A percentile compares a stretch with the other conserved stretches of the same genome.
Evolutionary conservation across 2,329 filamentous ascomycete genomes (phyloP).

Genomic region (Paracoccidioides lutzii): DNA sequence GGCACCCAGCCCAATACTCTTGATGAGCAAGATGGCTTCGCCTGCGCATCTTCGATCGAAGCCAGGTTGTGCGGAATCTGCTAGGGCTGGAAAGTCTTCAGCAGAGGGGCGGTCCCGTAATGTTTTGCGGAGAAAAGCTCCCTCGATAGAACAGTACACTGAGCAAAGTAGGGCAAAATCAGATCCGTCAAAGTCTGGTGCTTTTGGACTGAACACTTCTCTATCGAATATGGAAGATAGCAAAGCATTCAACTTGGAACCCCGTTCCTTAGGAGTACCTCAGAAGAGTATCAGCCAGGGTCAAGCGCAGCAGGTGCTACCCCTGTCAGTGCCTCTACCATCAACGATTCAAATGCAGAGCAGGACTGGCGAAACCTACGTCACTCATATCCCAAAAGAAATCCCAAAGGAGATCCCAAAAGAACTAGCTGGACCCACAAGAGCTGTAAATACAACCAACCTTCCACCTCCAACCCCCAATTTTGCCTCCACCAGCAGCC

Average conservation of each 20-base stretch:
- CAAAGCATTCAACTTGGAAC: neutral
- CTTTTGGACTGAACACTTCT: conserved; percentile 7
- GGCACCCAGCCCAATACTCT: neutral
- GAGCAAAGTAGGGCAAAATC: conserved; percentile 4
- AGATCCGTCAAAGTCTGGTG: neutral
- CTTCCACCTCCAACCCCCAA: conserved; percentile 28
- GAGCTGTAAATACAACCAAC: conserved; percentile 22
- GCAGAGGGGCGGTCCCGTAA: conserved; percentile 23
- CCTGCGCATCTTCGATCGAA: neutral
- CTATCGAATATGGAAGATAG: neutral
- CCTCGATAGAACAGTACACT: conserved; percentile 27
- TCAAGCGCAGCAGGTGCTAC: conserved; percentile 5
- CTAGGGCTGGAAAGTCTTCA: conserved; percentile 5
- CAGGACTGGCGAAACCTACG: conserved; percentile 10
- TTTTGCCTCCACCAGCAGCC: conserved; percentile 28
- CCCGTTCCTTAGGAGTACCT: neutral
- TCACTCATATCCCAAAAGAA: conserved; percentile 21
- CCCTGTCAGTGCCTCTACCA: conserved; percentile 9
- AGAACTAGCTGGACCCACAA: conserved; percentile 28
- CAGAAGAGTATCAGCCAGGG: neutral
- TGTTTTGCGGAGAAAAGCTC: conserved; percentile 30
- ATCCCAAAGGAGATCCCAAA: too few species aligned
- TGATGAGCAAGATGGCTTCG: neutral
- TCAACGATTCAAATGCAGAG: conserved; percentile 10
- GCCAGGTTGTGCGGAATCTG: neutral